These are phyloP conservation scores for Cucurbita moschata DNA, from an alignment of 306 rosid species.

Conservation along the genomic window DNA sequence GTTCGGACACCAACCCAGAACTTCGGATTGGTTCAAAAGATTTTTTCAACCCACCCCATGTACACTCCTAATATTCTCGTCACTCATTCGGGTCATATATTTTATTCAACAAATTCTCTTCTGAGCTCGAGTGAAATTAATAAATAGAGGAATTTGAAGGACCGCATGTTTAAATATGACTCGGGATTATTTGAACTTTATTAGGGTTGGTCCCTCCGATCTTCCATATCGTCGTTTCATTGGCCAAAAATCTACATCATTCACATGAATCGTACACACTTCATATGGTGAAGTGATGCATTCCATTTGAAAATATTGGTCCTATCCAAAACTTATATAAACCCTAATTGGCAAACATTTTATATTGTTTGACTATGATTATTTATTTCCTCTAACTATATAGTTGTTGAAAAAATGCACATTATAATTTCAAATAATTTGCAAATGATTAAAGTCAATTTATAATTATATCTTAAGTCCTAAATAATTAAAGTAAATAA, in stretches of 20 bases:
- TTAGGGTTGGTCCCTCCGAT: not conserved
- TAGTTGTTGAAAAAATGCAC: not conserved
- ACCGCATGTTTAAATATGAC: not conserved
- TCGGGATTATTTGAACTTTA: not conserved
- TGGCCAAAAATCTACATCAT: not conserved
- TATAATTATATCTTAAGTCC: not conserved
- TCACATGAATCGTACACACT: not conserved
- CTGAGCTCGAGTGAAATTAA: not conserved
- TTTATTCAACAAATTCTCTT: not conserved
- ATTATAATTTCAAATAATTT: not conserved
- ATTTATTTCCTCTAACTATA: not conserved
- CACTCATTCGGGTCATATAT: not conserved
- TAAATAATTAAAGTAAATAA: not conserved
- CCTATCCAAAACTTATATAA: not conserved
- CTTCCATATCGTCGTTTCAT: not conserved
- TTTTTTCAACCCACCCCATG: no score
- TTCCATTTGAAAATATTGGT: not conserved
- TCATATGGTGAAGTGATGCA: not conserved
- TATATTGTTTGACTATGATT: not conserved
- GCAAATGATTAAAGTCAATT: constrained; percentile 1
- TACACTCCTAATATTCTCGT: no score
- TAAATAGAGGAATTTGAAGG: not conserved
- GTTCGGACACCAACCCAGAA: no score
- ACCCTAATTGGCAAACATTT: not conserved
- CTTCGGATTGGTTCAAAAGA: no score